phyloP scores from a whole-genome alignment of 1,284 basidiomycete species.

The Cerioporus squamosus region DNA sequence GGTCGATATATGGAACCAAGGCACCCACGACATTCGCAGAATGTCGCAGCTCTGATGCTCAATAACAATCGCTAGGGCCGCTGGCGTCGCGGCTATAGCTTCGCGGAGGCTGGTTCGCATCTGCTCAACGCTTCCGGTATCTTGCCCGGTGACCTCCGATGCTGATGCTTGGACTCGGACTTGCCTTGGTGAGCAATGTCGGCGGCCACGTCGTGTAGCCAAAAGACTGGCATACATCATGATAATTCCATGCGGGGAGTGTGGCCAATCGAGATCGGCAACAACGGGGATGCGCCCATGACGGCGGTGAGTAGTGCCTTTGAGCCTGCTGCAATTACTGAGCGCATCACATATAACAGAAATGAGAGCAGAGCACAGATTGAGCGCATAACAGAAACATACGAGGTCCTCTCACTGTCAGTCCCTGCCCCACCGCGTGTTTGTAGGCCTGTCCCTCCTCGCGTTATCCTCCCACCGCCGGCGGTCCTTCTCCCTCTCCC shows the following conservation, averaged over 20 bases:
- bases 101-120: conserved; percentile 2
- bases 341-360: background rate
- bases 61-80: background rate
- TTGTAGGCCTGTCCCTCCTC: conserved; percentile 38
- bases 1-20: no score
- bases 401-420: conserved; percentile 20
- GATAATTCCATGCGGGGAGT: no score
- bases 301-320: no score
- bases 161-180: no score
- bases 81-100: background rate
- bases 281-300: no score
- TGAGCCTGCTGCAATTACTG: background rate
- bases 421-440: conserved; percentile 31
- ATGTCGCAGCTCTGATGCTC: background rate
- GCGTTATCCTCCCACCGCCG: conserved; percentile 54
- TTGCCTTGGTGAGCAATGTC: no score
- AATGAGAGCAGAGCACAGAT: background rate
- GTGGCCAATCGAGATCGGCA: no score
- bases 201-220: no score
- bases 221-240: no score
- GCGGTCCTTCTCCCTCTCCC: conserved; percentile 55
- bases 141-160: no score
- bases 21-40: no score
- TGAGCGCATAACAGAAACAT: conserved; percentile 2
- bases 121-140: background rate